These are phyloP conservation scores for Phalaenopsis aphrodite DNA, from an alignment of 106 monocot species.

Conservation along the genomic window DNA sequence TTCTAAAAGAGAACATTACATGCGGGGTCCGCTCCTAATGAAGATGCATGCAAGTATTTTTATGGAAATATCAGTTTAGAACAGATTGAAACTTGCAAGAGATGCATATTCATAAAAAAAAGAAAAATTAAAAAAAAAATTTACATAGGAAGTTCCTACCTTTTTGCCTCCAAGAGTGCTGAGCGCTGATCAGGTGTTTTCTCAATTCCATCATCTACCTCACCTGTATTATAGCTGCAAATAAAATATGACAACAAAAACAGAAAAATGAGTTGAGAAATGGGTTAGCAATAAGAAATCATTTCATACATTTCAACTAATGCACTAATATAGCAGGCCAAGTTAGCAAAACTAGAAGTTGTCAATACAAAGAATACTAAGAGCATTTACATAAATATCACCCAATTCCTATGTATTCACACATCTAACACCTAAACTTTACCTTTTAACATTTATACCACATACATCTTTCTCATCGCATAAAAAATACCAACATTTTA, in stretches of 20 bases:
- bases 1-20: no score
- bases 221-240: slow-evolving; percentile 41
- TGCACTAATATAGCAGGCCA: neutral
- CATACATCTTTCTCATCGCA: no score
- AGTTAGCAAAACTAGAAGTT: neutral
- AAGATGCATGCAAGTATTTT: neutral
- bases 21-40: neutral
- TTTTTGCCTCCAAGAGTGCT: slow-evolving; percentile 41
- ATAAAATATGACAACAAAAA: neutral
- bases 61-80: neutral
- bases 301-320: neutral
- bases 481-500: no score
- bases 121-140: neutral
- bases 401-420: no score
- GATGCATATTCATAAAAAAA: neutral
- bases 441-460: no score
- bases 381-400: no score
- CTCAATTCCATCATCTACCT: slow-evolving; percentile 28
- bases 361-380: neutral
- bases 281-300: neutral
- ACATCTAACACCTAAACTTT: no score
- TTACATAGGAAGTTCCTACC: slow-evolving; percentile 18
- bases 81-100: neutral
- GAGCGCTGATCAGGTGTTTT: slow-evolving; percentile 43
- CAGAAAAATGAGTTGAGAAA: neutral